These are phyloP conservation scores for Rutidosis leptorrhynchoides DNA, from an alignment of 129 eudicot genomes.

Conservation along the genomic window DNA sequence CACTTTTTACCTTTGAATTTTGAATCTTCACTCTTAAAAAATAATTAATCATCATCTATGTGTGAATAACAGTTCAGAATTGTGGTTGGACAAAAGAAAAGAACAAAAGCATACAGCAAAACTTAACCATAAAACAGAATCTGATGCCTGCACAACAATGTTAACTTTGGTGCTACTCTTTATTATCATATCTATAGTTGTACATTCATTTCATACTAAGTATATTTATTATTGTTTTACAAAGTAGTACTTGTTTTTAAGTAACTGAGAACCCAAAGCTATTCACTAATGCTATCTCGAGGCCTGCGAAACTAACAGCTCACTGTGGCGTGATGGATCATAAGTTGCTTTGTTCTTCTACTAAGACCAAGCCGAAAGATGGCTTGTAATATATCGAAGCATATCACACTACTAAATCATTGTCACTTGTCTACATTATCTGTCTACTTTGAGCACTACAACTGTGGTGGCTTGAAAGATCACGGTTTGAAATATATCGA, in stretches of 20 bases:
- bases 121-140: conserved; percentile 27
- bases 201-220: conserved; percentile 19
- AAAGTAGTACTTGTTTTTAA: neutral
- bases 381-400: neutral
- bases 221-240: neutral
- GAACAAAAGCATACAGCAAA: conserved; percentile 30
- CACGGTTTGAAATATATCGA: neutral
- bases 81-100: conserved; percentile 25
- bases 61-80: neutral
- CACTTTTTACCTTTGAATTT: conserved; percentile 9
- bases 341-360: neutral
- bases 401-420: neutral
- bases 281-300: conserved; percentile 11
- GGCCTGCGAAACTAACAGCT: conserved; percentile 19
- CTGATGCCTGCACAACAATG: conserved; percentile 29
- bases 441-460: neutral
- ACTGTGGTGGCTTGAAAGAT: neutral
- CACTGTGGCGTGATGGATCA: neutral
- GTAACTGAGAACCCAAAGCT: conserved; percentile 19
- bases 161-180: conserved; percentile 12
- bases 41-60: neutral
- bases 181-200: conserved; percentile 22
- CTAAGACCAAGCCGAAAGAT: neutral
- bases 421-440: neutral
- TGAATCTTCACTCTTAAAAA: neutral